These are phyloP conservation scores for Metarhizium album DNA, from an alignment of 2,329 filamentous ascomycete genomes.

Conservation along the genomic window DNA sequence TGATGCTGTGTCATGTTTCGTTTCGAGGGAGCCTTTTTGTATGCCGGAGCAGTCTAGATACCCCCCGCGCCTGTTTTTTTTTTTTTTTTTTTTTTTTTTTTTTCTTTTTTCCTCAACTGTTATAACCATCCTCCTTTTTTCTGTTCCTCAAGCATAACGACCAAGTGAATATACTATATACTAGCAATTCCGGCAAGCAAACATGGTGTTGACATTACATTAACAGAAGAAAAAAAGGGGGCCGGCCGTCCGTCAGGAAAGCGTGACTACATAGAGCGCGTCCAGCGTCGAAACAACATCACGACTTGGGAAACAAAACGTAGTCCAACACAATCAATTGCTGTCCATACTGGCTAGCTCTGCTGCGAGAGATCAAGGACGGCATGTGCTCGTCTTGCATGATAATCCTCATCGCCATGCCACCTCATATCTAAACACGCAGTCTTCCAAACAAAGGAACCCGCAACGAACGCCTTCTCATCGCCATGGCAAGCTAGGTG, in stretches of 20 bases:
- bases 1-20: not conserved
- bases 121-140: too few species aligned
- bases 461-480: not conserved
- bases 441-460: not conserved
- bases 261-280: not conserved
- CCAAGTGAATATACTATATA: not conserved
- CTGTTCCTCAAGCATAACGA: not conserved
- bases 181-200: too few species aligned
- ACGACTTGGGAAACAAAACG: too few species aligned
- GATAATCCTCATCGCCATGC: not conserved
- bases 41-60: too few species aligned
- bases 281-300: too few species aligned
- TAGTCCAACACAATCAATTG: conserved; percentile 1
- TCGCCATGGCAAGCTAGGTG: conserved; percentile 4
- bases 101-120: too few species aligned
- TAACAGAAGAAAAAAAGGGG: too few species aligned
- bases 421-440: not conserved
- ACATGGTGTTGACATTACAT: too few species aligned
- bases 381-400: not conserved
- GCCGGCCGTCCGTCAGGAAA: too few species aligned
- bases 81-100: too few species aligned
- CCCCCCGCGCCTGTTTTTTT: too few species aligned
- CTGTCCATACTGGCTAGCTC: not conserved
- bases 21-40: too few species aligned
- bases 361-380: not conserved